Conservation (phyloP, 179 eudicot genomes). For the Amaranthus tricolor region DNA sequence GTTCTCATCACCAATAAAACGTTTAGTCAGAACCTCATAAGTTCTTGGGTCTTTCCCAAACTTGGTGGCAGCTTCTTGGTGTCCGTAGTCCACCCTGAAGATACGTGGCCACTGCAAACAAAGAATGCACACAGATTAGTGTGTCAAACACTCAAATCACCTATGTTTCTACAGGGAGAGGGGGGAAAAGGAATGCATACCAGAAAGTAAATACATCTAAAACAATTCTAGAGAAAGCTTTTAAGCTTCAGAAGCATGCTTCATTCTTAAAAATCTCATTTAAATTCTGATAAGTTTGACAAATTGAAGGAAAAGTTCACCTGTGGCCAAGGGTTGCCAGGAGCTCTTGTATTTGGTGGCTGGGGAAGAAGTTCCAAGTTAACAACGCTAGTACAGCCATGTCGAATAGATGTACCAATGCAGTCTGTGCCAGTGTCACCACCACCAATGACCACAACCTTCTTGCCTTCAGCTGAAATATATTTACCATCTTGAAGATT, state of each 20-base stretch:
- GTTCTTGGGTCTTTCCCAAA: conserved; percentile 96
- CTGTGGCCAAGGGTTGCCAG: conserved; percentile 99
- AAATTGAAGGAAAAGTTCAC: conserved; percentile 33
- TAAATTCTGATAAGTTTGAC: background rate
- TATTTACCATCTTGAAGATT: conserved; percentile 79
- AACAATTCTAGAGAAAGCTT: background rate
- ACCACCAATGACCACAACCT: conserved; percentile 98
- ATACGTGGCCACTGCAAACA: conserved; percentile 90
- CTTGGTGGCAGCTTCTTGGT: conserved; percentile 88
- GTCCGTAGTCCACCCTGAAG: conserved; percentile 96
- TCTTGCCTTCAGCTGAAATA: conserved; percentile 94
- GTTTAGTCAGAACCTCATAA: conserved; percentile 84
- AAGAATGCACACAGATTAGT: background rate
- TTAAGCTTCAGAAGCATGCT: background rate
- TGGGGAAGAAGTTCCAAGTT: conserved; percentile 92
- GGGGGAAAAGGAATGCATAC: background rate
- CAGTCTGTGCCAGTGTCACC: conserved; percentile 99
- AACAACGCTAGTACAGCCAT: conserved; percentile 71
- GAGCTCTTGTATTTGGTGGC: conserved; percentile 86
- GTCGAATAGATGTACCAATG: conserved; percentile 92
- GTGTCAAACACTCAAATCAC: background rate
- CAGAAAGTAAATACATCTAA: background rate
- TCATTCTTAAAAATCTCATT: background rate
- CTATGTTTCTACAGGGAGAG: background rate
- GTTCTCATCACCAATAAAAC: conserved; percentile 83